Conservation (phyloP, 2,329 filamentous ascomycete species). For the Pseudogymnoascus sp. region DNA sequence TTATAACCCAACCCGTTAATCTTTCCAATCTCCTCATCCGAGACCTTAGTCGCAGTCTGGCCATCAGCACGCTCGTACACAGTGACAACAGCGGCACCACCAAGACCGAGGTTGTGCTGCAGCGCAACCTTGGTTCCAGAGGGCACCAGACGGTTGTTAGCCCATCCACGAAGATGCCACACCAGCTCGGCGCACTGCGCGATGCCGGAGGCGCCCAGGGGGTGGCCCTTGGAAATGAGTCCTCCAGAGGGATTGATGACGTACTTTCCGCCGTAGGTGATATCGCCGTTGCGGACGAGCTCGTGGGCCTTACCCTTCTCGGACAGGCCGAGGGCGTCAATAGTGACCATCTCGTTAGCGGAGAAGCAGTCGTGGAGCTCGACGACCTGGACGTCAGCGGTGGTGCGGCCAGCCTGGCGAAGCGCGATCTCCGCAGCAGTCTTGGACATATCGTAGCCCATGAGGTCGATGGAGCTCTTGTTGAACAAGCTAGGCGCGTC, state of each 20-base stretch:
- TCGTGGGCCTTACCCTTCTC: conserved; percentile 82
- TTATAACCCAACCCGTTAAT: conserved; percentile 75
- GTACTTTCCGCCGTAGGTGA: conserved; percentile 77
- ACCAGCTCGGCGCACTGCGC: conserved; percentile 92
- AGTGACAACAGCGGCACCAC: conserved; percentile 82
- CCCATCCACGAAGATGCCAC: conserved; percentile 94
- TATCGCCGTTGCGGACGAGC: conserved; percentile 76
- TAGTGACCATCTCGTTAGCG: conserved; percentile 83
- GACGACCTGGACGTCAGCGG: conserved; percentile 69
- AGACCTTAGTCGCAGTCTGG: conserved; percentile 41
- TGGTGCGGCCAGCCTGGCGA: conserved; percentile 60
- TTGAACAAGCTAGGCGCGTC: conserved; percentile 76
- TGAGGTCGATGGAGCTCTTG: conserved; percentile 71
- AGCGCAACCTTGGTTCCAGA: conserved; percentile 60
- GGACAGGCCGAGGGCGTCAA: conserved; percentile 77
- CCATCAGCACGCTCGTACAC: conserved; percentile 84
- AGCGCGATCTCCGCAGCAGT: conserved; percentile 63
- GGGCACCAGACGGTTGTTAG: conserved; percentile 71
- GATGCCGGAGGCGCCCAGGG: conserved; percentile 86
- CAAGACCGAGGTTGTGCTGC: conserved; percentile 89
- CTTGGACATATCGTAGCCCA: conserved; percentile 80
- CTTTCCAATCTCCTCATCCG: conserved; percentile 58
- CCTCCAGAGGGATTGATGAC: conserved; percentile 92
- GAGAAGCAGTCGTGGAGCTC: conserved; percentile 97
- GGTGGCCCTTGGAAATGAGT: conserved; percentile 92